Percentiles rank a stretch among this genome's conserved stretches.
Evolutionary conservation across 345 rosid genomes (phyloP).

Genomic region (Gossypium rotundifolium): DNA sequence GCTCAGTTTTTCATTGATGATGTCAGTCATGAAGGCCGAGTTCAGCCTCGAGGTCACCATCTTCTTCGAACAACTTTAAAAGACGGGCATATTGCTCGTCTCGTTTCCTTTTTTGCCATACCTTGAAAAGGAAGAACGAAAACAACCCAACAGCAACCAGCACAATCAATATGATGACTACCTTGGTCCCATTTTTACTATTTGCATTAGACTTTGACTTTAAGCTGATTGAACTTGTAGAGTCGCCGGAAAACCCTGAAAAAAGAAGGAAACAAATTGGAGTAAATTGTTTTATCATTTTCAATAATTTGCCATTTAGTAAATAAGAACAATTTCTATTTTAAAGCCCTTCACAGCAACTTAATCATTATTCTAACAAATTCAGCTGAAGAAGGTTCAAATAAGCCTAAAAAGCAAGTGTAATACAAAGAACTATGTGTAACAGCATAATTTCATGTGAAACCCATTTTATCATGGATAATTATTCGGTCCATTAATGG

Average conservation of each 20-base stretch:
- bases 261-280: neutral
- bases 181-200: constrained; percentile 40
- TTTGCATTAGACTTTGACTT: constrained; percentile 36
- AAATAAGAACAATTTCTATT: neutral
- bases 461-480: too few species aligned
- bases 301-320: neutral
- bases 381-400: neutral
- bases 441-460: neutral
- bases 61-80: constrained; percentile 93
- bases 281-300: neutral
- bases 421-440: neutral
- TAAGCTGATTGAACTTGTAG: constrained; percentile 32
- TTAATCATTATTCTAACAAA: neutral
- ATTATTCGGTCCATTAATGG: too few species aligned
- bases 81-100: constrained; percentile 96
- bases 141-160: constrained; percentile 47
- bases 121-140: constrained; percentile 64
- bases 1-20: constrained; percentile 1
- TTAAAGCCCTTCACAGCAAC: neutral
- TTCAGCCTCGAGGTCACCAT: constrained; percentile 94
- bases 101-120: constrained; percentile 96
- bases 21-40: constrained; percentile 85
- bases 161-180: constrained; percentile 42
- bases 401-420: neutral
- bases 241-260: constrained; percentile 51